Evolutionary conservation across 2,329 filamentous ascomycete genomes (phyloP).

Genomic region (Arthrobotrys pseudoclavata): DNA sequence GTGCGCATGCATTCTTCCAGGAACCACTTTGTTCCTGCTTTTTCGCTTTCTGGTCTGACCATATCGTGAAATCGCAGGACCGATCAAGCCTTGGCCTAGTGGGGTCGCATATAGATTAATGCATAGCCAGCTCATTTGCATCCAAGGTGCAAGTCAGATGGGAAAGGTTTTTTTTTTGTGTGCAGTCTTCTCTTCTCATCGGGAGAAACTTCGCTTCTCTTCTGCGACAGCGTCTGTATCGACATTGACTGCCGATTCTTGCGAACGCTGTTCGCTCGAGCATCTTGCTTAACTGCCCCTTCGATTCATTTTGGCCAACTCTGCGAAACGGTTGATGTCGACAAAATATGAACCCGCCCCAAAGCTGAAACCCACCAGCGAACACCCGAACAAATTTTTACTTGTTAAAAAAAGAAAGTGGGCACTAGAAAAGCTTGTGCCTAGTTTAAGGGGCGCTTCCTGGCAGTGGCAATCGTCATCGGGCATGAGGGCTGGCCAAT

Average conservation of each 20-base stretch:
- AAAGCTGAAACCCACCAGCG: conserved; percentile 55
- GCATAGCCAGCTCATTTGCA: conserved; percentile 43
- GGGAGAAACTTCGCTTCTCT: conserved; percentile 29
- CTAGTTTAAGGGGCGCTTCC: conserved; percentile 52
- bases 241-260: conserved; percentile 8
- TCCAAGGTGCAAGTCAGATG: not conserved
- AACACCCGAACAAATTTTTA: conserved; percentile 32
- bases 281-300: conserved; percentile 45
- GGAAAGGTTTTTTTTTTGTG: not conserved
- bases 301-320: conserved; percentile 40
- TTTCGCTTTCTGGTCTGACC: conserved; percentile 27
- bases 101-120: conserved; percentile 48
- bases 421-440: conserved; percentile 29
- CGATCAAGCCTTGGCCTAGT: conserved; percentile 16
- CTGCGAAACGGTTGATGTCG: conserved; percentile 54
- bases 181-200: conserved; percentile 8
- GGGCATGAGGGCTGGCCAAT: conserved; percentile 43
- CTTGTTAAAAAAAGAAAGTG: conserved; percentile 32
- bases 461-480: conserved; percentile 49
- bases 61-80: conserved; percentile 28
- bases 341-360: conserved; percentile 43
- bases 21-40: conserved; percentile 39
- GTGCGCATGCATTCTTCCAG: conserved; percentile 42
- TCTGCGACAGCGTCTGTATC: conserved; percentile 27
- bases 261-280: conserved; percentile 18